Percentiles rank a stretch among this genome's conserved stretches.
phyloP scores from a whole-genome alignment of 208 protist genomes.

The Acanthamoeba castellanii region DNA sequence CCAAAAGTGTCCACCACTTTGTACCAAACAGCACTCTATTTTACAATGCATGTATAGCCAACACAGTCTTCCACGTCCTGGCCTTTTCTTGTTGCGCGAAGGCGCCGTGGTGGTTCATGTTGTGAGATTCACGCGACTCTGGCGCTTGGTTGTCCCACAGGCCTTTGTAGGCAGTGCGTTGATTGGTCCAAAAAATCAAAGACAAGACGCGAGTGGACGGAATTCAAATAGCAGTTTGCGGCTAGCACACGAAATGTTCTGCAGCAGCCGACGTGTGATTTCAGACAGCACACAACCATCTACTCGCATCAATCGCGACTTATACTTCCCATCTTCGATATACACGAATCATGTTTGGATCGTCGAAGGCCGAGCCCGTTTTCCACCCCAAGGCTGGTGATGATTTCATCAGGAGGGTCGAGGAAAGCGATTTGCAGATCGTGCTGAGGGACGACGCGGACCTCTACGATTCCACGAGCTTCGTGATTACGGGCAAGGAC shows the following conservation, averaged over 20 bases:
- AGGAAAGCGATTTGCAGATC: conserved; percentile 64
- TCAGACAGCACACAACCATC: neutral
- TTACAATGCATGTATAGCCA: too few species aligned
- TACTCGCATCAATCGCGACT: too few species aligned
- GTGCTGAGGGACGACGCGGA: conserved; percentile 50
- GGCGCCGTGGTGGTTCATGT: neutral
- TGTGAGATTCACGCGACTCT: neutral
- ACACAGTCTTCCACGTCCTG: too few species aligned
- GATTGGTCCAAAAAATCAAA: too few species aligned
- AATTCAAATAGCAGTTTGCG: too few species aligned
- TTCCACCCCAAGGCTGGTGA: conserved; percentile 26
- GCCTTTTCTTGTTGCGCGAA: neutral
- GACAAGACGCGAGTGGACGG: too few species aligned
- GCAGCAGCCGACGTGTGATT: too few species aligned
- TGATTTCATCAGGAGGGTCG: conserved; percentile 2
- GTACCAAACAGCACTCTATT: neutral
- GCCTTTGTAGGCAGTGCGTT: too few species aligned
- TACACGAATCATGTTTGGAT: conserved; percentile 16
- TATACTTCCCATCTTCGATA: neutral
- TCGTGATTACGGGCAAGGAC: conserved; percentile 71
- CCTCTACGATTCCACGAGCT: conserved; percentile 70
- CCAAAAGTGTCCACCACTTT: neutral
- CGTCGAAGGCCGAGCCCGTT: conserved; percentile 16
- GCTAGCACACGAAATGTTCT: too few species aligned
- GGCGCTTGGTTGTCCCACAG: neutral